phyloP scores from a whole-genome alignment of 305 asterid species.

The Fraxinus dipetala region DNA sequence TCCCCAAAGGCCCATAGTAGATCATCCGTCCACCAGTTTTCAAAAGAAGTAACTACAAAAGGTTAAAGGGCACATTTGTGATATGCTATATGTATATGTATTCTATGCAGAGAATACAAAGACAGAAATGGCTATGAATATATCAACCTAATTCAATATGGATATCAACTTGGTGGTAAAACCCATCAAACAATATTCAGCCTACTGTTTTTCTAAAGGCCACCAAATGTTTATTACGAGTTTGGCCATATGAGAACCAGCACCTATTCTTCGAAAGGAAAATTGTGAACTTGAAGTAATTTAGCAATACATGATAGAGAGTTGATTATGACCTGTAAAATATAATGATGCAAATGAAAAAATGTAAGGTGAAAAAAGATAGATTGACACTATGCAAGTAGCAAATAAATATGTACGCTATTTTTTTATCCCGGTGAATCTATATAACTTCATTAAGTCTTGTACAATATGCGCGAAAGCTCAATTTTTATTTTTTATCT shows the following conservation, averaged over 20 bases:
- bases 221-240: background rate
- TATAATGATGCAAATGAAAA: background rate
- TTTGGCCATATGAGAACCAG: background rate
- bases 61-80: slow-evolving; percentile 6
- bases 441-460: background rate
- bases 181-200: background rate
- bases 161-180: background rate
- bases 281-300: background rate
- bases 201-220: background rate
- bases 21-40: slow-evolving; percentile 77
- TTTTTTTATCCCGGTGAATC: background rate
- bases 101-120: background rate
- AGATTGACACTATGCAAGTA: background rate
- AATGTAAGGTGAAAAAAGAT: background rate
- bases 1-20: slow-evolving; percentile 69
- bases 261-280: background rate
- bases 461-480: background rate
- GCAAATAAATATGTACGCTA: background rate
- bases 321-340: background rate
- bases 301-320: background rate
- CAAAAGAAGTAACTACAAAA: slow-evolving; percentile 56
- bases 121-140: background rate
- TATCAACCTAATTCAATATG: background rate
- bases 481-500: too few relatives aligned
- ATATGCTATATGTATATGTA: background rate